phyloP scores from a whole-genome alignment of 257 asterid species.

The Sherardia arvensis region DNA sequence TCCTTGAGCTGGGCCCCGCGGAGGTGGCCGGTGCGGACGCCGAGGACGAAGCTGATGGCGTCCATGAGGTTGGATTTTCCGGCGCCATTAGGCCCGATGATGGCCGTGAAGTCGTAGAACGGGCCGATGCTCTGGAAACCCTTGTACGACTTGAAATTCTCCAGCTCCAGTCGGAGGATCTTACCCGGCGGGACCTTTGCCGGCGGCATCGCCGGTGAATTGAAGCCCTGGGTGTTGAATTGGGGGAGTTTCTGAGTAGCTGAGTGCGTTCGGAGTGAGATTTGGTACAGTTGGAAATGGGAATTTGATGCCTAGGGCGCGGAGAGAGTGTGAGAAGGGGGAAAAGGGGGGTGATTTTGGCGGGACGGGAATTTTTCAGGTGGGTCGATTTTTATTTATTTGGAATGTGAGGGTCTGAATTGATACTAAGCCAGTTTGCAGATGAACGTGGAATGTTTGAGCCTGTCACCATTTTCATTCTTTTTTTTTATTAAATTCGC shows the following conservation, averaged over 20 bases:
- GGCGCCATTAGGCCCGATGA: slow-evolving; percentile 96
- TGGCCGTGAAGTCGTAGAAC: slow-evolving; percentile 85
- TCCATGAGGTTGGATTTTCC: slow-evolving; percentile 97
- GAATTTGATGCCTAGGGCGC: slow-evolving; percentile 12
- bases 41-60: slow-evolving; percentile 96
- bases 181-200: slow-evolving; percentile 43
- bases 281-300: neutral
- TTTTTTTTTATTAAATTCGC: too few relatives aligned
- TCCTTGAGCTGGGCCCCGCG: slow-evolving; percentile 86
- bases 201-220: slow-evolving; percentile 37
- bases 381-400: neutral
- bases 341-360: slow-evolving; percentile 12
- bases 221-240: slow-evolving; percentile 20
- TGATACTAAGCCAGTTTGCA: neutral
- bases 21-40: slow-evolving; percentile 94
- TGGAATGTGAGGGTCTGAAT: neutral
- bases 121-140: slow-evolving; percentile 88
- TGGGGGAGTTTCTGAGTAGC: neutral
- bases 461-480: too few relatives aligned
- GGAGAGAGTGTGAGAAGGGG: neutral
- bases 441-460: neutral
- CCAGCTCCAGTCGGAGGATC: slow-evolving; percentile 77
- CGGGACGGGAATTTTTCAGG: slow-evolving; percentile 7
- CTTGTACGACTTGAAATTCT: slow-evolving; percentile 87
- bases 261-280: neutral